These are phyloP conservation scores for Penicillium coffeae DNA, from an alignment of 495 filamentous ascomycete species.

Conservation along the genomic window DNA sequence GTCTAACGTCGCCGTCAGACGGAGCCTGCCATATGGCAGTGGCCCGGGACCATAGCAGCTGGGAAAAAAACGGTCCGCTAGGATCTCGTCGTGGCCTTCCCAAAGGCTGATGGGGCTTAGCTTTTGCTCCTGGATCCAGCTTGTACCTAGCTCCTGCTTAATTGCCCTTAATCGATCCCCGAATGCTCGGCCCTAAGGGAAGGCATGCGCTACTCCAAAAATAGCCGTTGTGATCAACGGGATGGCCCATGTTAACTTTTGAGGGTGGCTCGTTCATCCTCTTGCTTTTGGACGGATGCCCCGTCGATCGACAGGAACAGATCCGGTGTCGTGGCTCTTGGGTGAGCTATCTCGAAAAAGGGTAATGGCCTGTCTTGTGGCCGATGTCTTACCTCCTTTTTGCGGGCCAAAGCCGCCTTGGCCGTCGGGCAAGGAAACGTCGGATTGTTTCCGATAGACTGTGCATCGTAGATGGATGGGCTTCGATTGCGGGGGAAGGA, in stretches of 20 bases:
- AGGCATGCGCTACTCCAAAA: no score
- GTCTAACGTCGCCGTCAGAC: conserved; percentile 16
- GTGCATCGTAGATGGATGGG: no score
- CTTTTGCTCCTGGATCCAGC: not conserved
- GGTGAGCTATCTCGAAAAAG: conserved; percentile 11
- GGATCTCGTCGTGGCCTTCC: conserved; percentile 8
- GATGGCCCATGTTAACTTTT: not conserved
- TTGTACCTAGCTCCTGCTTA: not conserved
- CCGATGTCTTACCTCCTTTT: not conserved
- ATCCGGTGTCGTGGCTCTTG: conserved; percentile 13
- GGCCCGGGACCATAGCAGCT: no score
- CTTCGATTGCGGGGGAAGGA: not conserved
- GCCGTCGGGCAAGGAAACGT: not conserved
- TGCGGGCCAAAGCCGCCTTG: not conserved
- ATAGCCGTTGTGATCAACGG: no score
- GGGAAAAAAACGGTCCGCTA: conserved; percentile 19
- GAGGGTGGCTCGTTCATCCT: no score
- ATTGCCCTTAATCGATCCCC: no score
- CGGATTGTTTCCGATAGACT: not conserved
- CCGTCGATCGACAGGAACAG: conserved; percentile 11
- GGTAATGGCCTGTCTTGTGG: conserved; percentile 3
- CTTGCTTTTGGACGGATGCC: not conserved
- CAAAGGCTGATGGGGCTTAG: not conserved
- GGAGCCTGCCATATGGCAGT: conserved; percentile 10
- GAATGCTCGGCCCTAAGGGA: no score